These are phyloP conservation scores for Phellopilus nigrolimitatus DNA, from an alignment of 1,284 basidiomycete species.

Conservation along the genomic window DNA sequence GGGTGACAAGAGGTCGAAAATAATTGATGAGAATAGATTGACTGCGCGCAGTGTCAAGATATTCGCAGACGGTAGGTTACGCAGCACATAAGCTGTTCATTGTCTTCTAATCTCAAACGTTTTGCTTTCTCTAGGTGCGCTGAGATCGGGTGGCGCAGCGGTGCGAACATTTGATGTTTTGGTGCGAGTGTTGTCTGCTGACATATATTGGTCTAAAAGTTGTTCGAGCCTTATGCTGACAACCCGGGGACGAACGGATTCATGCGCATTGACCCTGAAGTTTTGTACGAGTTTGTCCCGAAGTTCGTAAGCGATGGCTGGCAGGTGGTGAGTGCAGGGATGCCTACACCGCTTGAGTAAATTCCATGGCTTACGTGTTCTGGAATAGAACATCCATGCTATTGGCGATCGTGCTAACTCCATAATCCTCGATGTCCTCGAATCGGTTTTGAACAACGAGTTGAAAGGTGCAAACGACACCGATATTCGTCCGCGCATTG, in stretches of 20 bases:
- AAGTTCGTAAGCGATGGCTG: conserved; percentile 72
- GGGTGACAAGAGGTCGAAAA: conserved; percentile 58
- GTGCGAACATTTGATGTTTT: conserved; percentile 41
- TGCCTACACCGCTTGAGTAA: background rate
- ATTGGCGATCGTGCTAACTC: conserved; percentile 90
- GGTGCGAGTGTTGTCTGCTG: background rate
- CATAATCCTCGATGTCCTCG: conserved; percentile 79
- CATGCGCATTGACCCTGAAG: conserved; percentile 64
- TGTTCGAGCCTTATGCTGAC: conserved; percentile 79
- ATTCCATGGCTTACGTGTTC: conserved; percentile 6
- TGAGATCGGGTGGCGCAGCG: conserved; percentile 87
- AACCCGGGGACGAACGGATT: conserved; percentile 73
- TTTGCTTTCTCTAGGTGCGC: conserved; percentile 54
- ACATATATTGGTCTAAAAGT: conserved; percentile 31
- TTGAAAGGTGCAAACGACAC: conserved; percentile 54
- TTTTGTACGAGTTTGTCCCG: conserved; percentile 60
- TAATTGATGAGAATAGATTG: conserved; percentile 59
- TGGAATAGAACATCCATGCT: conserved; percentile 74
- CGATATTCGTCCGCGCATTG: conserved; percentile 74
- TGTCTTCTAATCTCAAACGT: conserved; percentile 7
- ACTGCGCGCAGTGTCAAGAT: conserved; percentile 83
- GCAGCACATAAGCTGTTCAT: background rate
- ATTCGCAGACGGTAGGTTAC: conserved; percentile 69
- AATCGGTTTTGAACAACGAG: conserved; percentile 39
- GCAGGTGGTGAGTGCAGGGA: conserved; percentile 61